These are phyloP conservation scores for Triticum turgidum DNA, from an alignment of 176 grass and related monocot species.

Conservation along the genomic window DNA sequence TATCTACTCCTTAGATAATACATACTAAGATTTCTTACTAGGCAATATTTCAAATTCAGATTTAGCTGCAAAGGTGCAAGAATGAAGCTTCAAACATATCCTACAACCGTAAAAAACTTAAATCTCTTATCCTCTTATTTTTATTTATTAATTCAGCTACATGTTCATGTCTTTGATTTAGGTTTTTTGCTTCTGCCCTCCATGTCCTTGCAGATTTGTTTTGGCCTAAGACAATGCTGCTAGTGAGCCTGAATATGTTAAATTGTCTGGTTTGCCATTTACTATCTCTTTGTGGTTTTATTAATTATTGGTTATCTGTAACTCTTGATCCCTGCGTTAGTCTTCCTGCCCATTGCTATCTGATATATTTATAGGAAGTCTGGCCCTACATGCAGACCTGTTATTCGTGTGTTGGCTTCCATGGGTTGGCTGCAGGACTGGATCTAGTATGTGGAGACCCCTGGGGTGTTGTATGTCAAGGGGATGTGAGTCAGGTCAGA, in stretches of 20 bases:
- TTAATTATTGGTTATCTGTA: neutral
- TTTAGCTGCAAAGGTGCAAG: neutral
- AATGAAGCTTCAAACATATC: neutral
- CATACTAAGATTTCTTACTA: neutral
- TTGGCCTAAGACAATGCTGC: neutral
- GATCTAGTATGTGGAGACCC: neutral
- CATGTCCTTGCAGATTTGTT: neutral
- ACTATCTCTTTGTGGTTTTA: neutral
- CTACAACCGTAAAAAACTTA: neutral
- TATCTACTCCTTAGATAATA: neutral
- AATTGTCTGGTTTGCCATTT: neutral
- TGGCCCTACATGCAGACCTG: too few relatives aligned
- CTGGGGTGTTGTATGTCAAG: too few relatives aligned
- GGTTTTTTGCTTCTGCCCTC: neutral
- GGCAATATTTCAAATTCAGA: neutral
- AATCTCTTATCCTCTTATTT: neutral
- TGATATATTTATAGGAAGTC: too few relatives aligned
- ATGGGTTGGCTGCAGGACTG: conserved; percentile 23
- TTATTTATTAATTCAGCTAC: neutral
- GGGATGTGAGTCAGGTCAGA: conserved; percentile 29
- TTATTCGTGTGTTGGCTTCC: neutral
- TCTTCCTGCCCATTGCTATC: too few relatives aligned
- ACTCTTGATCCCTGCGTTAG: too few relatives aligned
- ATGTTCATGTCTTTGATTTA: neutral
- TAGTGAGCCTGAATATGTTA: neutral